Percentiles rank a stretch among this genome's conserved stretches.
phyloP scores from a whole-genome alignment of 2,329 filamentous ascomycete species.

The Hymenoscyphus repandus region DNA sequence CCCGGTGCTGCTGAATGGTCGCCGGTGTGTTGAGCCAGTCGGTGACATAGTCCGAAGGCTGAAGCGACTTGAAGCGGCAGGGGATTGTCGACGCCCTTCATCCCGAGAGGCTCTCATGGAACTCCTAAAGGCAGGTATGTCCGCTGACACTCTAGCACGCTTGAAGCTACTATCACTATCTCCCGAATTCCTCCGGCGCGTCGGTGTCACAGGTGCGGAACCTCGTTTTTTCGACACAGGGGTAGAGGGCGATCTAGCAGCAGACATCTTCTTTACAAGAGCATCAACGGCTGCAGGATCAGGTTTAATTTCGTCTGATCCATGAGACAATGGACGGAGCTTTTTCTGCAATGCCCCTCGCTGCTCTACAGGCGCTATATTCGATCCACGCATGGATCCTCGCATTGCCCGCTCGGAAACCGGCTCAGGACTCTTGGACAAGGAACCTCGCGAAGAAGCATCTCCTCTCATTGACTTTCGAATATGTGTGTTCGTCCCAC shows the following conservation, averaged over 20 bases:
- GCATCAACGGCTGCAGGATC: conserved; percentile 18
- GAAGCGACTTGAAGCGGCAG: conserved; percentile 52
- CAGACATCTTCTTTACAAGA: conserved; percentile 19
- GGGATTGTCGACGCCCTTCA: conserved; percentile 29
- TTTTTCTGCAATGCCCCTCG: conserved; percentile 34
- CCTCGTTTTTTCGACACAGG: conserved; percentile 8
- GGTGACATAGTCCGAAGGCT: conserved; percentile 69
- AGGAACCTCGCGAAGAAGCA: conserved; percentile 20
- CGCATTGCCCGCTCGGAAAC: conserved; percentile 17
- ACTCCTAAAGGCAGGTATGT: conserved; percentile 59
- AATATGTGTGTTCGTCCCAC: conserved; percentile 25
- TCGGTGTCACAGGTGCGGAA: conserved; percentile 20
- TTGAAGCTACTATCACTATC: conserved; percentile 81
- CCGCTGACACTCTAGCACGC: conserved; percentile 48
- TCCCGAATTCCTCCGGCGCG: conserved; percentile 52
- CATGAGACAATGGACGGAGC: conserved; percentile 28
- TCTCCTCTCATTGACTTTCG: conserved; percentile 28
- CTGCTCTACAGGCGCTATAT: conserved; percentile 11
- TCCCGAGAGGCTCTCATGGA: conserved; percentile 58
- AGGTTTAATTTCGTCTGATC: conserved; percentile 11
- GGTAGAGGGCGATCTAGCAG: conserved; percentile 16
- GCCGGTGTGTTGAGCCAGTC: conserved; percentile 43
- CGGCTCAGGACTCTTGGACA: conserved; percentile 15
- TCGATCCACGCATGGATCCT: conserved; percentile 21
- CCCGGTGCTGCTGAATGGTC: conserved; percentile 37